Evolutionary conservation across 371 early-diverging fungal species (phyloP), one percentile per base, ranked within the genome.

Genomic region (Synchytrium microbalum): DNA sequence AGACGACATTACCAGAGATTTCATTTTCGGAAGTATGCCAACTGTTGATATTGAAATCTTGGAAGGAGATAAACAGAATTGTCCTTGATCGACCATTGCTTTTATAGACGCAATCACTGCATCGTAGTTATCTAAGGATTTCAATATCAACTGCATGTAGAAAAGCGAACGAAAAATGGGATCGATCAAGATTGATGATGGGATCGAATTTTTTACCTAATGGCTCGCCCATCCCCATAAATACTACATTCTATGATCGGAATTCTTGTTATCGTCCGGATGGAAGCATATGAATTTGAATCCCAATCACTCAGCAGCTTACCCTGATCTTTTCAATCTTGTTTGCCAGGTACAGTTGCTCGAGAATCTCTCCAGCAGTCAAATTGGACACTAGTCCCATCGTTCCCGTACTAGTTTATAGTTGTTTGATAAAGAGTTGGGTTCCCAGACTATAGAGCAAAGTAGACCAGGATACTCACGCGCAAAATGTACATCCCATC

Each of bases 231-330:
- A 90, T 91, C 25, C 92, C 92, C 91, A 91, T 91, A 67, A 89
- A 90, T 3, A 92, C 90, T 64, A 90, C 84, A 67, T 88, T n/a
- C n/a, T n/a, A n/a, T n/a, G n/a, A n/a, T n/a, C n/a, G n/a, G n/a
- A n/a, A n/a, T n/a, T n/a, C 87, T 26, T 77, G 77, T 27, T 90
- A 72, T 10, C 62, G 73, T 58, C 76, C 72, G 1, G 86, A 86
- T n/a, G n/a, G n/a, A n/a, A n/a, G n/a, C n/a, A n/a, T n/a, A n/a
- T n/a, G n/a, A n/a, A n/a, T n/a, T n/a, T n/a, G n/a, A n/a, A n/a
- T n/a, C 92, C 93, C 95, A 95, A 92, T 67, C 91, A 92, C 87
- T 68, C 91, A n/a, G n/a, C n/a, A n/a, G n/a, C n/a, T n/a, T n/a
- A n/a, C 91, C 25, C 84, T 80, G 32, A 94, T 80, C 27, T 71